phyloP scores from a whole-genome alignment of 805 yeast species.

The Tetrapisispora arboricola region DNA sequence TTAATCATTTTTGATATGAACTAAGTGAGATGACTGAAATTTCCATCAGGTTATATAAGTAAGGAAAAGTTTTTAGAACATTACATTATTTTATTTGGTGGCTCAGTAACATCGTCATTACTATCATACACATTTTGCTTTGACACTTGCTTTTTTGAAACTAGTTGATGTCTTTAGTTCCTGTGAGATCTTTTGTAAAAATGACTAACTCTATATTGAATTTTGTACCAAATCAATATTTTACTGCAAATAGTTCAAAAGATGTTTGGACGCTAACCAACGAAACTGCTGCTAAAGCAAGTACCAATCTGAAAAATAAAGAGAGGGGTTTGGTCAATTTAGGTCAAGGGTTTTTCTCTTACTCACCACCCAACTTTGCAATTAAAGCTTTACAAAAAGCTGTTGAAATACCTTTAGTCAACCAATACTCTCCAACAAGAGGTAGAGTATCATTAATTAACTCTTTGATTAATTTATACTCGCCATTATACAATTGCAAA shows the following conservation, averaged over 20 bases:
- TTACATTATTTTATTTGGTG: too few relatives aligned
- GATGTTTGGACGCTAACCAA: conserved; percentile 95
- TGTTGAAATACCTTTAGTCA: conserved; percentile 58
- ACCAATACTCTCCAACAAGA: conserved; percentile 87
- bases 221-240: conserved; percentile 36
- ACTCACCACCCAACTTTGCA: conserved; percentile 92
- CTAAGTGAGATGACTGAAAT: too few relatives aligned
- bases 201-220: conserved; percentile 8
- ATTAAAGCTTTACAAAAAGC: conserved; percentile 72
- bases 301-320: conserved; percentile 35
- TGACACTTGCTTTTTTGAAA: neutral
- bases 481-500: conserved; percentile 54
- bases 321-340: conserved; percentile 78
- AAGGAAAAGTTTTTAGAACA: too few relatives aligned
- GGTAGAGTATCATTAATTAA: conserved; percentile 73
- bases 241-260: conserved; percentile 53
- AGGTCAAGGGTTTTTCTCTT: conserved; percentile 97
- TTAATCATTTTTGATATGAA: too few relatives aligned
- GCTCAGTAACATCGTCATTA: too few relatives aligned
- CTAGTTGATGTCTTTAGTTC: conserved; percentile 6
- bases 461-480: conserved; percentile 61
- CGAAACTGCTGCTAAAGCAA: conserved; percentile 86
- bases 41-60: too few relatives aligned
- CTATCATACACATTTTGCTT: neutral
- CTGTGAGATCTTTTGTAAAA: conserved; percentile 6